A percentile compares a stretch with the other conserved stretches of the same genome.
These are phyloP conservation scores for Vitis hybrid DNA, from an alignment of 177 flowering plant genomes.

Conservation along the genomic window DNA sequence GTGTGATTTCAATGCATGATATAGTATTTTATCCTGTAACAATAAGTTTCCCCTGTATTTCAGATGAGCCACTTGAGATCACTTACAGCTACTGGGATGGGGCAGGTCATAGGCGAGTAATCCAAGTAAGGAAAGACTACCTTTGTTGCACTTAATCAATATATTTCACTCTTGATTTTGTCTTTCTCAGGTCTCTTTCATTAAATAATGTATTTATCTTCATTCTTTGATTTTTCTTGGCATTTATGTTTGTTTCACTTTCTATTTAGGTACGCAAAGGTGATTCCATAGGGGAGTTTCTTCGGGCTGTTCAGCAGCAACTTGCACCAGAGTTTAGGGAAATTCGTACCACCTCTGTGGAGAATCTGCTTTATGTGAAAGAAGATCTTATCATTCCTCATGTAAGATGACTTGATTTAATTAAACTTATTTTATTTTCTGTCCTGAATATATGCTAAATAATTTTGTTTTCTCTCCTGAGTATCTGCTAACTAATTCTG, in stretches of 20 bases:
- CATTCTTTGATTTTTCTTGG: not conserved
- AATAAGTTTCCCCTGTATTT: conserved; percentile 8
- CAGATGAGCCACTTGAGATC: conserved; percentile 95
- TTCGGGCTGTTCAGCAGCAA: conserved; percentile 96
- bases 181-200: not conserved
- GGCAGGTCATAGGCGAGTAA: conserved; percentile 89
- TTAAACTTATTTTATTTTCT: not conserved
- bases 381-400: conserved; percentile 99
- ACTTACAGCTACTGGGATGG: conserved; percentile 99
- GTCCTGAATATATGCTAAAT: not conserved
- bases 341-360: conserved; percentile 93
- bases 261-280: conserved; percentile 84
- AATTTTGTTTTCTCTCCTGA: not conserved
- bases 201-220: not conserved
- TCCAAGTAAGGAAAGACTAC: conserved; percentile 52
- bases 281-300: conserved; percentile 88
- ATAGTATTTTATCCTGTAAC: not conserved
- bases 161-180: not conserved
- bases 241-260: not conserved
- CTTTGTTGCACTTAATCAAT: conserved; percentile 1
- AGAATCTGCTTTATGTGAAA: conserved; percentile 95
- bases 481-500: conserved; percentile 10
- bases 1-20: not conserved
- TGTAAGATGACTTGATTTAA: conserved; percentile 49
- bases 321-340: conserved; percentile 99